Evolutionary conservation across 768 basidiomycete species (phyloP).

Genomic region (Leccinum truebloodii): DNA sequence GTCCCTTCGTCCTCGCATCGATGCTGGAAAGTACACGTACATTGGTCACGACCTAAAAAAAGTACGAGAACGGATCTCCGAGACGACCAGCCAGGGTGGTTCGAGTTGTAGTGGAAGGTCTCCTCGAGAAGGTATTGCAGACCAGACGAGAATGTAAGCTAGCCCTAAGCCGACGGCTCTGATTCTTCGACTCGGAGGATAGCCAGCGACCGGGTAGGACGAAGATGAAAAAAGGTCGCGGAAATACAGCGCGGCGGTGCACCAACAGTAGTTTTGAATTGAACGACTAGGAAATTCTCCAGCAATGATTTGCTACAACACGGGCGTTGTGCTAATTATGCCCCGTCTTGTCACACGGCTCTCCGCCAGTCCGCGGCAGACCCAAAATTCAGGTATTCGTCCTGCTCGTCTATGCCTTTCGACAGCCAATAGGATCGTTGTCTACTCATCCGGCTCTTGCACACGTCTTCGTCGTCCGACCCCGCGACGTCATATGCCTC

Average conservation of each 20-base stretch:
- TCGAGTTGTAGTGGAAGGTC: conserved; percentile 10
- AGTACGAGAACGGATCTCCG: conserved; percentile 9
- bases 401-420: conserved; percentile 43
- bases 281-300: neutral
- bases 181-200: conserved; percentile 10
- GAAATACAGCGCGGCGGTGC: neutral
- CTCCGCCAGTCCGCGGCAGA: neutral
- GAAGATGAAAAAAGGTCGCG: conserved; percentile 3
- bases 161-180: conserved; percentile 6
- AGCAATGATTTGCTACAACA: neutral
- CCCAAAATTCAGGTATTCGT: neutral
- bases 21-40: conserved; percentile 18
- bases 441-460: conserved; percentile 5
- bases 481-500: no score
- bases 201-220: conserved; percentile 1
- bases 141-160: conserved; percentile 9
- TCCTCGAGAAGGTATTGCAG: conserved; percentile 3
- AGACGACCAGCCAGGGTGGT: conserved; percentile 27
- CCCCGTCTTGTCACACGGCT: conserved; percentile 5
- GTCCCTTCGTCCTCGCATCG: no score
- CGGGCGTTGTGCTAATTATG: conserved; percentile 9
- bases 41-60: conserved; percentile 18
- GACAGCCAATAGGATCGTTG: conserved; percentile 61
- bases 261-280: neutral
- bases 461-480: conserved; percentile 15